Base-by-base conservation (phyloP, 2,329 filamentous ascomycete genomes). In the Rhinocladiella similis region DNA sequence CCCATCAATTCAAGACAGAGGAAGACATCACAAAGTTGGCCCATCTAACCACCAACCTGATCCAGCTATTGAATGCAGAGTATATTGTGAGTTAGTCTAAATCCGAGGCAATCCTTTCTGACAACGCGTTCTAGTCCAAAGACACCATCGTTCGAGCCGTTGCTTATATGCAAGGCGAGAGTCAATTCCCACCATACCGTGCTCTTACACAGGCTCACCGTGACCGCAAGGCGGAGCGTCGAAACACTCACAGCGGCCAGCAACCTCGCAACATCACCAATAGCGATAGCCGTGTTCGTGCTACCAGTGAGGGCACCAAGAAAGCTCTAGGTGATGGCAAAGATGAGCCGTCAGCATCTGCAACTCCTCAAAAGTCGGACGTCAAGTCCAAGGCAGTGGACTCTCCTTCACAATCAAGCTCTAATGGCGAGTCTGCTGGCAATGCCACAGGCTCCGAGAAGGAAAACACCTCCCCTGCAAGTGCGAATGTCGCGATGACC, bases 141-240 rank as follows among this genome's bases (percentile, higher is more conserved):
- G 43, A 46, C n/a, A 22, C 19, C 43, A 46, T 46, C 12, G 43
- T 46, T 16, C 20, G 43, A 46, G 43, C 43, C 20, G 43, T 46
- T 46, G 43, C 43, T 29, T 46, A 46, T 16, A 46, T 46, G 43
- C 43, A 46, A 27, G 43, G 43, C 12, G 43, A 46, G 25, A n/a
- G 20, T 27, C 43, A 46, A n/a, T 14, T 46, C 43, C 25, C 43
- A 27, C 43, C 43, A 20, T 29, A 46, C 43, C 43, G 43, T 46
- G 43, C 43, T n/a, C 43, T 46, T 16, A 46, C 9, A 20, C 19
- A 46, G 25, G 43, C 43, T 46, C 43, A 46, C 12, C n/a, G 22
- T 25, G 43, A 46, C n/a, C 43, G 20, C 43, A 46, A 27, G 29
- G 43, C 43, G n/a, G 43, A 20, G 13, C 43, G 43, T n/a, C 43